Base-by-base conservation (phyloP, 331 rosid species). In the Quercus lobata region DNA sequence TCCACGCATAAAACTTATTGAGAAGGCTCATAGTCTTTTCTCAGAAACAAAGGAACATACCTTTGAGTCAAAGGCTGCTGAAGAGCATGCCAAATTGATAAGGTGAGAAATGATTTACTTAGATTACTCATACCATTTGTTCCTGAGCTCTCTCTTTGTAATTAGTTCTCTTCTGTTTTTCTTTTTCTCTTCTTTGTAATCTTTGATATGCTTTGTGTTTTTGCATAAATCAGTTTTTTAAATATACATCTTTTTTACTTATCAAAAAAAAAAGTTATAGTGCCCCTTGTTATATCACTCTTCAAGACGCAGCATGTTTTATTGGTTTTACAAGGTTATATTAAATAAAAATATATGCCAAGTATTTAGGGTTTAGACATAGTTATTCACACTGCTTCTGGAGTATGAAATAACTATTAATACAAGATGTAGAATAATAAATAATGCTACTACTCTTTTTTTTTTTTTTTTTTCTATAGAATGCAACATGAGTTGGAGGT, bases 51-150 rank as follows among this genome's bases (percentile, higher is more conserved):
- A 92, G 92, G 98, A 95, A 78, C 97, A 91, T 71, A 63, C 82
- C 53, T 95, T 95, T 81, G 99, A 95, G 84, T 84, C 93, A 57
- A 95, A 95, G 85, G 98, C 97, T 77, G 98, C 99, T 58, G 99
- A 93, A 62, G 99, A 95, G 91, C 99, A 95, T 85, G 94, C 98
- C 72, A 95, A 88, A 81, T 83, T 95, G 80, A 80, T 95, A 74
- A 93, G 93, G 99, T 93, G 62, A 82, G 93, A 81, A 74, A n/a
- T 74, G 30, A 63, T 41, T 77, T 57, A 65, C 74, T 76, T 73
- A 68, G 52, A 75, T 18, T 75, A 34, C 14, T 74, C 62, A 62
- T 55, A 69, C 46, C 54, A 21, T 76, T 37, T 37, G 46, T 37
- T 37, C 46, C 46, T 37, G 8, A 37, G 11, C 46, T 37, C 46